phyloP scores from a whole-genome alignment of 805 yeast species.

The Pichia sporocuriosa region DNA sequence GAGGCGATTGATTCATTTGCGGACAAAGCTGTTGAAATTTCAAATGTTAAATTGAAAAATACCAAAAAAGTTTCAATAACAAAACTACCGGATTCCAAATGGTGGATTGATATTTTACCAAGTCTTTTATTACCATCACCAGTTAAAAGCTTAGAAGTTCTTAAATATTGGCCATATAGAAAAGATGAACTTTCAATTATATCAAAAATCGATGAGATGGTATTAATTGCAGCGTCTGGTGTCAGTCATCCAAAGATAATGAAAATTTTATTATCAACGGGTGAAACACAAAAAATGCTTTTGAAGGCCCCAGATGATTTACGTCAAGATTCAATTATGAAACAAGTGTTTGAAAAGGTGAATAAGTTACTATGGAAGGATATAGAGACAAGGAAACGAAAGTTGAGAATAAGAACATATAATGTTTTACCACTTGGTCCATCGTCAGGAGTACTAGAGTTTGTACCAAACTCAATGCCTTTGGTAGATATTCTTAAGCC shows the following conservation, averaged over 20 bases:
- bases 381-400: constrained; percentile 48
- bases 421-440: constrained; percentile 88
- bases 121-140: constrained; percentile 57
- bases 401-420: constrained; percentile 68
- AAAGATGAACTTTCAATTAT: constrained; percentile 29
- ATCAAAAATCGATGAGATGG: constrained; percentile 33
- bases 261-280: constrained; percentile 48
- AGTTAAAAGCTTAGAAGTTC: constrained; percentile 41
- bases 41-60: constrained; percentile 39
- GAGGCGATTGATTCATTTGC: constrained; percentile 45
- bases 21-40: constrained; percentile 42
- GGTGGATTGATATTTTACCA: constrained; percentile 53
- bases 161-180: constrained; percentile 38
- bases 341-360: constrained; percentile 88
- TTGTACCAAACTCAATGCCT: constrained; percentile 71
- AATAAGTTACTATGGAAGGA: constrained; percentile 55
- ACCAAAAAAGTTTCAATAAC: constrained; percentile 25
- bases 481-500: constrained; percentile 61
- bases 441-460: constrained; percentile 81
- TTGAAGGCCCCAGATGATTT: constrained; percentile 87
- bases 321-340: constrained; percentile 95
- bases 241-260: constrained; percentile 82
- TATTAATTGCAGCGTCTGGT: constrained; percentile 73
- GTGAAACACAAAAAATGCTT: constrained; percentile 50
- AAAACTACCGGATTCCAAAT: constrained; percentile 38